Evolutionary conservation across 2,329 filamentous ascomycete genomes (phyloP).

Genomic region (Graphilbum fragrans): DNA sequence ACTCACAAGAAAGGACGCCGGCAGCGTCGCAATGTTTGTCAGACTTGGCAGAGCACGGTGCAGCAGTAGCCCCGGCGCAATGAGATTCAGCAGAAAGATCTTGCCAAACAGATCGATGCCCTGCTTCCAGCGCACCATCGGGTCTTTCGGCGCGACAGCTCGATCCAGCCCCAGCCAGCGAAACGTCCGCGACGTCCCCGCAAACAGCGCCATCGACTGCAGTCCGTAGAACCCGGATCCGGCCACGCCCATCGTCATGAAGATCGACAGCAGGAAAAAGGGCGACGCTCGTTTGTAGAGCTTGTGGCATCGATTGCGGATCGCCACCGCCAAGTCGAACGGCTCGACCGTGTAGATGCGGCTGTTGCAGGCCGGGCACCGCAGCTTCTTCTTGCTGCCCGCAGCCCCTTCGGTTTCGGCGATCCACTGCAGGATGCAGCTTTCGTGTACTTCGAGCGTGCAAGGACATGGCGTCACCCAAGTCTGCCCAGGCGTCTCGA

Average conservation of each 20-base stretch:
- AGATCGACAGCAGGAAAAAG: conserved; percentile 51
- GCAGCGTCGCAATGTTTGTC: conserved; percentile 28
- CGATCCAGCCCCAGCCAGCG: conserved; percentile 23
- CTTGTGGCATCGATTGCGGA: conserved; percentile 47
- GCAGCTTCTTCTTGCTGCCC: conserved; percentile 50
- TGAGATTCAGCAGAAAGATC: conserved; percentile 24
- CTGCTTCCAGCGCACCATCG: conserved; percentile 3
- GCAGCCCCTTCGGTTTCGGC: conserved; percentile 67
- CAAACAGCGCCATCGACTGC: conserved; percentile 36
- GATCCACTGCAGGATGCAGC: conserved; percentile 83
- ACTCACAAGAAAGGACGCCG: conserved; percentile 28
- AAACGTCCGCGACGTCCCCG: conserved; percentile 31
- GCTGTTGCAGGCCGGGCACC: conserved; percentile 83
- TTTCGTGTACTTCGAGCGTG: conserved; percentile 80
- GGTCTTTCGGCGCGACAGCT: neutral
- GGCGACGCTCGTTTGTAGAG: conserved; percentile 42
- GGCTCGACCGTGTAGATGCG: conserved; percentile 67
- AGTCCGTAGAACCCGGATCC: conserved; percentile 42
- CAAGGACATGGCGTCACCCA: conserved; percentile 91
- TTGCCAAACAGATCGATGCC: conserved; percentile 11
- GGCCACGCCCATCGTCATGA: conserved; percentile 36
- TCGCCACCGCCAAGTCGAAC: conserved; percentile 57
- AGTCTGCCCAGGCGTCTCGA: conserved; percentile 30
- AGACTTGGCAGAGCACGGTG: conserved; percentile 30
- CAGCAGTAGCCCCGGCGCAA: conserved; percentile 33